These are phyloP conservation scores for Candida sanyaensis DNA, from an alignment of 1,139 yeast species.

Conservation along the genomic window DNA sequence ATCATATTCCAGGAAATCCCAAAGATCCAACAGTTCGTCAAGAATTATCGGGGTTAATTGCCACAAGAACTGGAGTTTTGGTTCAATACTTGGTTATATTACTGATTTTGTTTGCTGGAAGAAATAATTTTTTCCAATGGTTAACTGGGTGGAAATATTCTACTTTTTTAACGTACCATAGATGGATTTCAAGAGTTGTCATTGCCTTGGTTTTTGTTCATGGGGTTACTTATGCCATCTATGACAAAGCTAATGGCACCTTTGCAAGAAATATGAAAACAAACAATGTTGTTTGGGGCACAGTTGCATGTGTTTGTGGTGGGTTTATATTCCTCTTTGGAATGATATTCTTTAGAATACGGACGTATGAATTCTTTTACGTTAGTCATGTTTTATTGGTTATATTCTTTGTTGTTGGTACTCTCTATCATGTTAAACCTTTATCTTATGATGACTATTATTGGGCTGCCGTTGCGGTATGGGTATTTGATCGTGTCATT, in stretches of 20 bases:
- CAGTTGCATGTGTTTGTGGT: slow-evolving; percentile 34
- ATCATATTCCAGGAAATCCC: slow-evolving; percentile 23
- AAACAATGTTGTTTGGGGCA: slow-evolving; percentile 50
- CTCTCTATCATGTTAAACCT: slow-evolving; percentile 35
- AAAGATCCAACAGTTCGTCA: slow-evolving; percentile 15
- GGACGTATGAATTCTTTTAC: slow-evolving; percentile 42
- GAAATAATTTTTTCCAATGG: slow-evolving; percentile 35
- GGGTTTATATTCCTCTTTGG: slow-evolving; percentile 37
- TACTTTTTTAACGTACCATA: slow-evolving; percentile 30
- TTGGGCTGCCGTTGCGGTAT: slow-evolving; percentile 38
- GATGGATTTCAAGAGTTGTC: slow-evolving; percentile 31
- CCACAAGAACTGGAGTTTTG: slow-evolving; percentile 33
- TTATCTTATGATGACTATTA: slow-evolving; percentile 38
- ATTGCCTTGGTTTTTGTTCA: slow-evolving; percentile 26
- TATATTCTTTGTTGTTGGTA: slow-evolving; percentile 34
- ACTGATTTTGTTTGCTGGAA: slow-evolving; percentile 31
- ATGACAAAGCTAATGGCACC: slow-evolving; percentile 12
- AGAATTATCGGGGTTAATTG: slow-evolving; percentile 18
- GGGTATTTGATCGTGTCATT: slow-evolving; percentile 41
- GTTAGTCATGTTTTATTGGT: slow-evolving; percentile 40
- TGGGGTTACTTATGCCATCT: slow-evolving; percentile 22
- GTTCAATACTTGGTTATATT: slow-evolving; percentile 26
- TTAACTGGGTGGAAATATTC: slow-evolving; percentile 31
- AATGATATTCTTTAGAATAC: slow-evolving; percentile 35
- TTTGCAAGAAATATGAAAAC: slow-evolving; percentile 17